Evolutionary conservation across 352 stramenopile genomes (phyloP), one percentile per base, ranked within the genome.

Genomic region (Phytophthora gonapodyides): DNA sequence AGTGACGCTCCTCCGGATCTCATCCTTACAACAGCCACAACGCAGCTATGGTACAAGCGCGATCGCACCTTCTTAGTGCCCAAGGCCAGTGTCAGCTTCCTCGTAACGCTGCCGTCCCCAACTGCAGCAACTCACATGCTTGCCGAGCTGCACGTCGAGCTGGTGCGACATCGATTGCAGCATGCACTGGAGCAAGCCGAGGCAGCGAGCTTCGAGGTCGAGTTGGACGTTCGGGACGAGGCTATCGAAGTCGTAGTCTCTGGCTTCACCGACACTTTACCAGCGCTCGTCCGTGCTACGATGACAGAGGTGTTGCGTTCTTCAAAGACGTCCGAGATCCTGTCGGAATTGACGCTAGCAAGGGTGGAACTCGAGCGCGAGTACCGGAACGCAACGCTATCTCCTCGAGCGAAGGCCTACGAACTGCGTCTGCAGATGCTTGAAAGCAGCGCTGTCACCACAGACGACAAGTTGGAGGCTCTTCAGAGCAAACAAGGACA

Each of bases 21-120:
- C 3, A 67, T 78, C 10, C 41, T 62, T 36, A 61, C 57, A 27
- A 82, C 73, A 2, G 24, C 65, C 37, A 67, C 69, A 53, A 84
- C 69, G 49, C 82, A 89, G 57, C 71, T 94, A 24, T 94, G 86
- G 81, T 94, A 83, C 75, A 88, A 91, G 21, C 83, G 72, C 6
- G 84, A 92, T 37, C 38, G 55, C 17, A 75, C 51, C 19, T 96
- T 96, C 56, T 58, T 71, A 27, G 70, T 82, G n/a, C 87, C 87
- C 33, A 86, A 85, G 56, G 79, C 75, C 27, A 87, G 87, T 44
- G 80, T 86, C 21, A 85, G 75, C 43, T 87, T 92, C 34, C 64
- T 91, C 8, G 21, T 93, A 10, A 80, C 65, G 17, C 59, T 93
- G 1, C 81, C 84, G 11, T 70, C 68, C 11, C 56, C 88, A 44